phyloP scores from a whole-genome alignment of 202 grass and related monocot genomes.

The Bolboschoenoplectus hybrid region DNA sequence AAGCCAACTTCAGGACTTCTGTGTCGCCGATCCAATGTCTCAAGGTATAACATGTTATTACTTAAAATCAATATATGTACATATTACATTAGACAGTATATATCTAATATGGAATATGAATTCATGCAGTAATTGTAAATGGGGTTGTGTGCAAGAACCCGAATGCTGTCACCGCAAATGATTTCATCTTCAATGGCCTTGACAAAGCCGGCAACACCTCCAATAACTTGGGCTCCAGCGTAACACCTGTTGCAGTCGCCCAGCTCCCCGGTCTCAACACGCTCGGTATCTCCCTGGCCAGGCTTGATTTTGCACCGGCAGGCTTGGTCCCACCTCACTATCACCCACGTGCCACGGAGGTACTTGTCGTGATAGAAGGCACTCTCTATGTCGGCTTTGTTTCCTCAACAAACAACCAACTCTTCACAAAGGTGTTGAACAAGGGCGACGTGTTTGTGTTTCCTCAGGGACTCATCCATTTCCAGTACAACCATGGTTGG shows the following conservation, averaged over 20 bases:
- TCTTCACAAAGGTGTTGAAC: conserved; percentile 54
- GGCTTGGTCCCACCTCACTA: conserved; percentile 48
- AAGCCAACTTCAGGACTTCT: conserved; percentile 58
- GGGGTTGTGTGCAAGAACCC: conserved; percentile 41
- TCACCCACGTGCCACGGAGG: conserved; percentile 57
- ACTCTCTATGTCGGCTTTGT: conserved; percentile 48
- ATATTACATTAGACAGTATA: neutral
- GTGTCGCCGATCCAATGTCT: conserved; percentile 35
- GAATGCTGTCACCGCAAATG: neutral
- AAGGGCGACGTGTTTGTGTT: conserved; percentile 59
- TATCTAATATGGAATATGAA: neutral
- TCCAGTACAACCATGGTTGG: conserved; percentile 55
- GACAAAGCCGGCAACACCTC: conserved; percentile 40
- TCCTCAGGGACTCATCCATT: conserved; percentile 54
- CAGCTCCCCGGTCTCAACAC: conserved; percentile 55
- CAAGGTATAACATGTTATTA: conserved; percentile 22
- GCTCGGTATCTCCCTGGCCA: conserved; percentile 41
- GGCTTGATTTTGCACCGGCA: conserved; percentile 49
- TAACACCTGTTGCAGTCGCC: conserved; percentile 42
- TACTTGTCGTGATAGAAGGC: conserved; percentile 51
- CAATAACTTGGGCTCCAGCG: conserved; percentile 45
- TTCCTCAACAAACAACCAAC: conserved; percentile 47
- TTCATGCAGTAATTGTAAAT: neutral
- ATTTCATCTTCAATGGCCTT: conserved; percentile 45
- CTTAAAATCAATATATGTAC: neutral